Conservation (phyloP, 1,284 basidiomycete genomes). For the Sanghuangporus weigelae region DNA sequence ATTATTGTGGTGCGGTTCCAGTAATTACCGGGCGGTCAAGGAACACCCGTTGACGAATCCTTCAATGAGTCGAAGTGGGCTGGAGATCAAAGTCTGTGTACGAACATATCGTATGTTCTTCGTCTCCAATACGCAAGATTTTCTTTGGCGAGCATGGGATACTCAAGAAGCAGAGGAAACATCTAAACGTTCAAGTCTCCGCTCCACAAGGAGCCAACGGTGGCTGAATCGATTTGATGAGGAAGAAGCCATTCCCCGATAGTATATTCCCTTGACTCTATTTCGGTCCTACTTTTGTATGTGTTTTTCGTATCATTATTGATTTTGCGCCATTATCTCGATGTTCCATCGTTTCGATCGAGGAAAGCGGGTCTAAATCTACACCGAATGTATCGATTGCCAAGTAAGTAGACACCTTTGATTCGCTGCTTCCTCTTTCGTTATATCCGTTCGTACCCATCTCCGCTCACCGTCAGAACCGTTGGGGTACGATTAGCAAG, state of each 20-base stretch:
- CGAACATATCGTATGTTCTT: constrained; percentile 85
- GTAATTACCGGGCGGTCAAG: constrained; percentile 23
- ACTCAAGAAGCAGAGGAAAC: constrained; percentile 31
- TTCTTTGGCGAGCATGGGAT: constrained; percentile 38
- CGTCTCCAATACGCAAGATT: constrained; percentile 68
- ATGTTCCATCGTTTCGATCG: background rate
- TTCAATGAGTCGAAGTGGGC: constrained; percentile 46
- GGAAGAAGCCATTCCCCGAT: constrained; percentile 17
- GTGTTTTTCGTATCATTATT: constrained; percentile 1
- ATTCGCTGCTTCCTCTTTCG: no score
- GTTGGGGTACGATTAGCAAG: no score
- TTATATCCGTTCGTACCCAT: no score
- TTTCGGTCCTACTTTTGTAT: background rate
- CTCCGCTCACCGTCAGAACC: no score
- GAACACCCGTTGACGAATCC: constrained; percentile 26
- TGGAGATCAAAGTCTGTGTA: constrained; percentile 82
- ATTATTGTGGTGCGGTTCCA: constrained; percentile 12
- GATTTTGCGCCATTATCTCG: background rate
- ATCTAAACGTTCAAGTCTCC: constrained; percentile 20
- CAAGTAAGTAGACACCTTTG: no score
- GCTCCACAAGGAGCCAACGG: constrained; percentile 22
- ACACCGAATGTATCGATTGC: no score
- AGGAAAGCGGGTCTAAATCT: no score
- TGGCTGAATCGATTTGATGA: constrained; percentile 30
- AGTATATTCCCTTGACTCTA: background rate